A percentile compares a stretch with the other conserved stretches of the same genome.
phyloP scores from a whole-genome alignment of 441 rosid genomes.

The Erodium moschatum region DNA sequence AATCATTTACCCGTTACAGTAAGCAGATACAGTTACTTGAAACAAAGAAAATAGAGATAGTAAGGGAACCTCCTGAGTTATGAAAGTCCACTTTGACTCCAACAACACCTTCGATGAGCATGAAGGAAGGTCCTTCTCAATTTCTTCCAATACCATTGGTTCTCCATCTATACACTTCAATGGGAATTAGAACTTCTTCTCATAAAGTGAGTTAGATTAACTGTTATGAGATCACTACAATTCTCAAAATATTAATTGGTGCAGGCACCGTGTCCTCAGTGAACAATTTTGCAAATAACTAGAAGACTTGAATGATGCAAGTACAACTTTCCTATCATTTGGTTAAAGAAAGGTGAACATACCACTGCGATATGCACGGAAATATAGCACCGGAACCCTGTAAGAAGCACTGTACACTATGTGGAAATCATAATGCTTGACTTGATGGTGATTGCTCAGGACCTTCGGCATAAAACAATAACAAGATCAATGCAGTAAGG shows the following conservation, averaged over 20 bases:
- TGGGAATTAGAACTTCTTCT: no score
- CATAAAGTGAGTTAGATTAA: background rate
- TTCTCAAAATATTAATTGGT: background rate
- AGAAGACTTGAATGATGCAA: background rate
- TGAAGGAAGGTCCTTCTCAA: slow-evolving; percentile 61
- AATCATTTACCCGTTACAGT: background rate
- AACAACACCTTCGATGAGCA: slow-evolving; percentile 48
- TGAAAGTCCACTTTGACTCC: slow-evolving; percentile 73
- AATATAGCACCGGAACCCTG: slow-evolving; percentile 68
- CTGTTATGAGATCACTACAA: background rate
- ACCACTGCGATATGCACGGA: slow-evolving; percentile 57
- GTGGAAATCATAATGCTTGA: slow-evolving; percentile 63
- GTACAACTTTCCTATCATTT: background rate
- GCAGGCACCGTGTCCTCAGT: background rate
- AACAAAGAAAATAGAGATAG: background rate
- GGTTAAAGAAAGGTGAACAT: slow-evolving; percentile 18
- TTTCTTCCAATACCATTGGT: slow-evolving; percentile 45
- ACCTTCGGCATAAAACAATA: slow-evolving; percentile 33
- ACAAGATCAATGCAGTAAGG: slow-evolving; percentile 1
- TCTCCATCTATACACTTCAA: slow-evolving; percentile 40
- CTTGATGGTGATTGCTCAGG: slow-evolving; percentile 28
- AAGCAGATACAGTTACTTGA: background rate
- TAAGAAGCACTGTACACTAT: slow-evolving; percentile 59
- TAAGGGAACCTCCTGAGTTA: slow-evolving; percentile 55
- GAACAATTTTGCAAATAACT: background rate